Evolutionary conservation across 306 rosid genomes (phyloP), one percentile per base, ranked within the genome.

Genomic region (Dalbergia cochinchinensis): DNA sequence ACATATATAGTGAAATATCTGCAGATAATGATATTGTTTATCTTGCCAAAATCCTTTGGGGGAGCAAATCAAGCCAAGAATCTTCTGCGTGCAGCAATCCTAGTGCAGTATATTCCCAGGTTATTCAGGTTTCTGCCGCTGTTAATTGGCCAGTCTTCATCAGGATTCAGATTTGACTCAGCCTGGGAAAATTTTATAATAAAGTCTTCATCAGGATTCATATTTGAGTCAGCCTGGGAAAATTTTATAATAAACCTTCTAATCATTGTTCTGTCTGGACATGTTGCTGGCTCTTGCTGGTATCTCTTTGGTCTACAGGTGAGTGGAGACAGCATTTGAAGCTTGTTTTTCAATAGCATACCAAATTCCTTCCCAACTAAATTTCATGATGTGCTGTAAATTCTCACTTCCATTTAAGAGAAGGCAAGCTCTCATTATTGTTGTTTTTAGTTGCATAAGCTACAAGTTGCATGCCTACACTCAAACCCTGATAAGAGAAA

Each of bases 291-390:
- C 33, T 88, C 98, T 26, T 77, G 86, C 84, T 94, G 97, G 97
- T 94, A 94, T 80, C 98, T 94, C 58, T 79, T 94, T 15, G 98
- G 97, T 57, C 87, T 94, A 78, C 98, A 94, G 97, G 98, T 94
- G 61, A 64, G 89, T 76, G 22, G 12, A 67, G 41, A 69, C 74
- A 61, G 15, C 59, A 71, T 37, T 51, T 31, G 57, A 80, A 62
- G 14, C 65, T 62, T 71, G 22, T 58, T 62, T 79, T 15, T 18
- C 26, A 0, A 20, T 1, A 26, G 31, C 34, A 61, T 18, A 13
- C 9, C 2, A 34, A 69, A 33, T 34, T 59, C 45, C 4, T 33
- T 78, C 53, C 61, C 42, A 7, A 31, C 34, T 14, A 37, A 8
- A 45, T 19, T 47, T 62, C 64, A 71, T 70, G 54, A 61, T 61